Evolutionary conservation across 1,139 yeast genomes (phyloP), one percentile per base, ranked within the genome.

Genomic region (Petasospora fabianii): DNA sequence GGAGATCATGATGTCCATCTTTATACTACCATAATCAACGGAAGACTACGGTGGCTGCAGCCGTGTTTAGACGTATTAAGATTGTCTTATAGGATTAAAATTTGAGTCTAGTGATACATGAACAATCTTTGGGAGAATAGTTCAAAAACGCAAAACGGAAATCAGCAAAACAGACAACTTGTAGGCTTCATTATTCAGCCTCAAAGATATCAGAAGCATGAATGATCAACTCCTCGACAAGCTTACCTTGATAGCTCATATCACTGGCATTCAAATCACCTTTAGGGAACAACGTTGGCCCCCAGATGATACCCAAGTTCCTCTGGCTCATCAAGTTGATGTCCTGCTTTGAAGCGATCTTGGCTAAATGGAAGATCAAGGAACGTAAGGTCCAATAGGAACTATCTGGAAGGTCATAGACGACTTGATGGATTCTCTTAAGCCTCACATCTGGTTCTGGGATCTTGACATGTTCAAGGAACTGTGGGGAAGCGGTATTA

Each of bases 191-290:
- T 56, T 58, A 69, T 50, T 75, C 81, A 3, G 88, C 81, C 53
- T 87, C 95, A 59, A 88, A 88, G 29, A 90, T 88, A 46, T 84
- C 95, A 48, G 77, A 80, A n/a, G 95, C 92, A 54, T 86, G 87
- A 47, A 71, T 62, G 68, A 90, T 77, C 54, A 90, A 73, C 44
- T 88, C 92, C 59, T 88, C 96, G 54, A 90, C 76, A 6, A 87
- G 85, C 46, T 79, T 75, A 44, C 88, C 85, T 64, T 88, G 94
- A 48, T 75, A 78, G 42, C 84, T 81, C 63, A 88, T 76, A 53
- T 87, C 96, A 46, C 81, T 86, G 5, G 84, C 81, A 50, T 77
- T 80, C 57, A 73, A 65, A 27, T 76, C 75, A 53, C 77, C 84
- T 24, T 61, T 58, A 21, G 77, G 69, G 58, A 92, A 73, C 36